phyloP scores from a whole-genome alignment of 768 basidiomycete genomes.

The Podaxis sp. region DNA sequence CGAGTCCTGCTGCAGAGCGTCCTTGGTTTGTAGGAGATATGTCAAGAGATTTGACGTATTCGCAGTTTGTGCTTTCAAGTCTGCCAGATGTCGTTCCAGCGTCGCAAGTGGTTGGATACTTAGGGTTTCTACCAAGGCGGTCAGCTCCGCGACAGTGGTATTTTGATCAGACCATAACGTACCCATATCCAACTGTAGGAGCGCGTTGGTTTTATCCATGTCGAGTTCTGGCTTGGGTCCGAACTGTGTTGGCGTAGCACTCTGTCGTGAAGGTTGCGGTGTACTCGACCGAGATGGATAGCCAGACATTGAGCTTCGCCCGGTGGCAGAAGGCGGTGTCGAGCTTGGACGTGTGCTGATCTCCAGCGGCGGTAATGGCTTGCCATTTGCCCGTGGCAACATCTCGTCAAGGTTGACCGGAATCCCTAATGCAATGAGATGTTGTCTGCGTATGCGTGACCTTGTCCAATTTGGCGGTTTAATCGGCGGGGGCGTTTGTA shows the following conservation, averaged over 20 bases:
- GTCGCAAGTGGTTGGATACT: constrained; percentile 67
- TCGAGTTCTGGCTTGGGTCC: constrained; percentile 81
- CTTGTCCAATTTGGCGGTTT: constrained; percentile 94
- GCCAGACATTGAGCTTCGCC: constrained; percentile 36
- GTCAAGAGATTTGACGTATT: constrained; percentile 76
- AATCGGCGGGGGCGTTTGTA: constrained; percentile 70
- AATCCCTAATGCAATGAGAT: constrained; percentile 88
- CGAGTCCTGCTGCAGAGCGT: constrained; percentile 81
- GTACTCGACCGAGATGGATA: constrained; percentile 56
- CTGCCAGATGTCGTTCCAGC: constrained; percentile 65
- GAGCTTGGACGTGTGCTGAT: constrained; percentile 83
- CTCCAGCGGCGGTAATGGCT: constrained; percentile 74
- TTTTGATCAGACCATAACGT: constrained; percentile 19
- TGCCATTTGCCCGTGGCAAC: constrained; percentile 62
- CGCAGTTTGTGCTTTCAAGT: constrained; percentile 71
- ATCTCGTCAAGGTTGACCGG: constrained; percentile 96
- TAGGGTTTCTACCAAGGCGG: constrained; percentile 54
- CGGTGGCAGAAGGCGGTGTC: constrained; percentile 56
- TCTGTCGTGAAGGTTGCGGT: constrained; percentile 37
- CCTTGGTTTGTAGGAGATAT: constrained; percentile 77
- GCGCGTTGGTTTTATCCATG: constrained; percentile 56
- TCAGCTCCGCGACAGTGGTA: constrained; percentile 5
- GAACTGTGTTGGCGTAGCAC: constrained; percentile 43
- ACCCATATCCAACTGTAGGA: constrained; percentile 74
- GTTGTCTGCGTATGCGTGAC: constrained; percentile 86